Conservation (phyloP, 225 moss, liverwort and hornwort genomes). For the Sphagnum contortum region DNA sequence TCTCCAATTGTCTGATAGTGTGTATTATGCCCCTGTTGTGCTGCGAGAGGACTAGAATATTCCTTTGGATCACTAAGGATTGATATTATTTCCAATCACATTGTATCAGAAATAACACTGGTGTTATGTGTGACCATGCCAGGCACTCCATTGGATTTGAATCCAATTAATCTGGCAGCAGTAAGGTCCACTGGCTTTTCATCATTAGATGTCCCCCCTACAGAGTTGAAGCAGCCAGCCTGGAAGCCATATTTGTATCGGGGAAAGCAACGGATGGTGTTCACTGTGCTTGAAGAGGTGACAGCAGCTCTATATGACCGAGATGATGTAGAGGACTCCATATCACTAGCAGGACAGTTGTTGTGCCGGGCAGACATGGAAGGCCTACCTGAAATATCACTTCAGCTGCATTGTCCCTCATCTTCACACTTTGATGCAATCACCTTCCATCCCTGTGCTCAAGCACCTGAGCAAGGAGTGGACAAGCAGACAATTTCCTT, state of each 20-base stretch:
- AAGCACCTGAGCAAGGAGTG: constrained; percentile 62
- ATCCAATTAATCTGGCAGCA: constrained; percentile 60
- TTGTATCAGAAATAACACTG: too few species aligned
- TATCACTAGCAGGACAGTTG: constrained; percentile 66
- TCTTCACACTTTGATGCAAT: constrained; percentile 51
- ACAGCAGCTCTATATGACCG: constrained; percentile 89
- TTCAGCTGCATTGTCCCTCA: constrained; percentile 62
- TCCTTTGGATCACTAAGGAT: too few species aligned
- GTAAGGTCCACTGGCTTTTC: constrained; percentile 80
- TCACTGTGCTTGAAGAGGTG: constrained; percentile 79
- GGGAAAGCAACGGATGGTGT: constrained; percentile 84
- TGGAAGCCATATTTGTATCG: constrained; percentile 96
- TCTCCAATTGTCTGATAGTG: too few species aligned
- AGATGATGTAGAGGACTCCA: constrained; percentile 82
- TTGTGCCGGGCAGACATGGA: constrained; percentile 94
- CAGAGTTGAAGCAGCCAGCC: constrained; percentile 81
- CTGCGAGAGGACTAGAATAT: too few species aligned
- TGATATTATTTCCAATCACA: too few species aligned
- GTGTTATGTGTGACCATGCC: not conserved
- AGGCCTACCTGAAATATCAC: constrained; percentile 81
- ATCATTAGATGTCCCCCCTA: constrained; percentile 60
- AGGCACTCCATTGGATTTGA: constrained; percentile 80
- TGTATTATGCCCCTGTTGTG: too few species aligned
- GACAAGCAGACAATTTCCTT: constrained; percentile 69
- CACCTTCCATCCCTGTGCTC: constrained; percentile 85